A percentile compares a stretch with the other conserved stretches of the same genome.
Evolutionary conservation across 23 red algal genomes (phyloP).

Genomic region (Pyropia yezoensis): DNA sequence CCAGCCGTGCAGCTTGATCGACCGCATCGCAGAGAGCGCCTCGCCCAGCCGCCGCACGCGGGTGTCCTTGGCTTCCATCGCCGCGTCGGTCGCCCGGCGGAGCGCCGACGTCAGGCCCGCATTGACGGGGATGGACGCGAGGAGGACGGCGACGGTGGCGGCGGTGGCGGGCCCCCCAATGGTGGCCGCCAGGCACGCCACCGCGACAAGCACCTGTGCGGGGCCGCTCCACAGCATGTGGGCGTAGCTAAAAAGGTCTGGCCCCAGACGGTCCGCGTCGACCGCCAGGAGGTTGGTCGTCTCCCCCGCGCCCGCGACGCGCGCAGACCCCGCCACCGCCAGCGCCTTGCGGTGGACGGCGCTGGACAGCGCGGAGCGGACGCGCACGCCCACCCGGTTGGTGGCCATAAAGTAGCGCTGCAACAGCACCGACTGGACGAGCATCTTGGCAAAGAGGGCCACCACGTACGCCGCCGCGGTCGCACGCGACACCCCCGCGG

Average conservation of each 20-base stretch:
- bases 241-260: slow-evolving; percentile 34
- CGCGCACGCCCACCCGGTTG: slow-evolving; percentile 18
- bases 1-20: slow-evolving; percentile 87
- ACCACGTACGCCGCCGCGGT: background rate
- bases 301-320: slow-evolving; percentile 30
- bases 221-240: slow-evolving; percentile 59
- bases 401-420: slow-evolving; percentile 68
- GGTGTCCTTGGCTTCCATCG: slow-evolving; percentile 54
- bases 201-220: slow-evolving; percentile 63
- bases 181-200: slow-evolving; percentile 37
- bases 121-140: slow-evolving; percentile 41
- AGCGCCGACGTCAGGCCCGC: slow-evolving; percentile 26
- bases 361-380: slow-evolving; percentile 24
- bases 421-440: slow-evolving; percentile 27
- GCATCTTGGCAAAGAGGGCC: slow-evolving; percentile 33
- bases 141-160: slow-evolving; percentile 46
- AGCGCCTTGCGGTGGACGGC: slow-evolving; percentile 44
- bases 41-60: slow-evolving; percentile 63
- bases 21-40: slow-evolving; percentile 66
- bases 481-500: too few relatives aligned
- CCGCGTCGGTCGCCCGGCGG: slow-evolving; percentile 24
- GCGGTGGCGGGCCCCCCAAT: slow-evolving; percentile 56
- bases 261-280: slow-evolving; percentile 37
- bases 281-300: slow-evolving; percentile 62
- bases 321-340: slow-evolving; percentile 32